Evolutionary conservation across 768 basidiomycete species (phyloP).

Genomic region (Lactifluus pinguis): DNA sequence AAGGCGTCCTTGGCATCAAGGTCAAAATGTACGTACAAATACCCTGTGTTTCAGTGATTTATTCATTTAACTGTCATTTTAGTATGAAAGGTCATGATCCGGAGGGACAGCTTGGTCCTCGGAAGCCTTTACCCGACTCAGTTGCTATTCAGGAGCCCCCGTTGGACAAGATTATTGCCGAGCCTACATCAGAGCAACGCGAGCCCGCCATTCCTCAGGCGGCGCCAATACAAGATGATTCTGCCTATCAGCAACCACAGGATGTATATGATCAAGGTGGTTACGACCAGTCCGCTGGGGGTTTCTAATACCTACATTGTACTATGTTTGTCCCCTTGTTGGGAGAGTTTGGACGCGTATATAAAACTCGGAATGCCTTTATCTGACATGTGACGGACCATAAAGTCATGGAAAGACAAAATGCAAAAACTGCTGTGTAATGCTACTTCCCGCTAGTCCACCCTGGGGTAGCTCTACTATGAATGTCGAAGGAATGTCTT

Average conservation of each 20-base stretch:
- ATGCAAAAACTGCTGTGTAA: constrained; percentile 20
- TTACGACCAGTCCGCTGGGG: constrained; percentile 24
- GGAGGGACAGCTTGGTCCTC: constrained; percentile 80
- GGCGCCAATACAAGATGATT: constrained; percentile 41
- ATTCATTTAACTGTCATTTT: constrained; percentile 17
- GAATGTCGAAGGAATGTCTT: constrained; percentile 24
- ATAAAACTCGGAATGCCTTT: background rate
- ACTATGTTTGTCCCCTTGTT: constrained; percentile 1
- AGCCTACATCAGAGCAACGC: constrained; percentile 84
- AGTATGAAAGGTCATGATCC: constrained; percentile 98
- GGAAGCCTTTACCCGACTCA: constrained; percentile 90
- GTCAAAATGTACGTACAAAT: constrained; percentile 80
- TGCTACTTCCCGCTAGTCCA: constrained; percentile 43
- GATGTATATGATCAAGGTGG: constrained; percentile 31
- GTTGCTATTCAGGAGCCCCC: constrained; percentile 87
- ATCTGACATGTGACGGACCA: background rate
- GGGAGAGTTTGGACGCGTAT: background rate
- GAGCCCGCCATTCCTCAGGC: constrained; percentile 50
- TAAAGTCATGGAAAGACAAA: background rate
- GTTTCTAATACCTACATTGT: constrained; percentile 40
- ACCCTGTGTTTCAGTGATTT: background rate
- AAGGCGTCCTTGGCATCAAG: constrained; percentile 99
- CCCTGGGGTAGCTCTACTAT: constrained; percentile 34
- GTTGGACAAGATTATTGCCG: constrained; percentile 80
- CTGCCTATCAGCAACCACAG: constrained; percentile 24